Evolutionary conservation across 768 basidiomycete genomes (phyloP).

Genomic region (Boletus subcaerulescens): DNA sequence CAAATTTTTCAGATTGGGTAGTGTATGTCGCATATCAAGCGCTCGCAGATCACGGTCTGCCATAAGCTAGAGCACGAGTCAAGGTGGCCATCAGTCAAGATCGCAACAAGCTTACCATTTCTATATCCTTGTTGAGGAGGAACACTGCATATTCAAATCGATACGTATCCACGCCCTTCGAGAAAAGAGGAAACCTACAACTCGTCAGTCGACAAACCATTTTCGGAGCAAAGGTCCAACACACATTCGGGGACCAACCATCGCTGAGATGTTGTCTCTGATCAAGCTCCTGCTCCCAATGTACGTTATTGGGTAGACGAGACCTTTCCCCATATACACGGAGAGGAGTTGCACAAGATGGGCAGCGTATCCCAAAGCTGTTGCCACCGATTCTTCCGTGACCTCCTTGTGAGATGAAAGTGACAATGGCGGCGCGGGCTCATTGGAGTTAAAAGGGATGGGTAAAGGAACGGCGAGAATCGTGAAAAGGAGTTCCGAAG

Average conservation of each 20-base stretch:
- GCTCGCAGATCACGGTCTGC: conserved; percentile 83
- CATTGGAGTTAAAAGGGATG: conserved; percentile 68
- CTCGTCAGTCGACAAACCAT: conserved; percentile 9
- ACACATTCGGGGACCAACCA: conserved; percentile 93
- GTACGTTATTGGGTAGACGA: conserved; percentile 89
- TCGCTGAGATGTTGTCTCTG: conserved; percentile 88
- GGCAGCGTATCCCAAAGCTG: conserved; percentile 87
- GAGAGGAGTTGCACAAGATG: conserved; percentile 83
- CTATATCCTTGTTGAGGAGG: conserved; percentile 94
- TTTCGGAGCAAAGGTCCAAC: conserved; percentile 29
- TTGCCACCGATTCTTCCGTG: conserved; percentile 83
- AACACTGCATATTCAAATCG: conserved; percentile 98
- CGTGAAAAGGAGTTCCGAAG: conserved; percentile 85
- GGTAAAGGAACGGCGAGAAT: conserved; percentile 89
- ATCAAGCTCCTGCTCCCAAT: conserved; percentile 90
- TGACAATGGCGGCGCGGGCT: conserved; percentile 81
- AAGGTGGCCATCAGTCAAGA: not conserved
- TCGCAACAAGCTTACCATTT: conserved; percentile 56
- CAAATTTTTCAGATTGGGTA: conserved; percentile 95
- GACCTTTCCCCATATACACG: conserved; percentile 66
- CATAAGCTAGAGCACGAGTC: conserved; percentile 65
- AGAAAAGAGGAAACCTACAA: conserved; percentile 89
- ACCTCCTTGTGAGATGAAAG: conserved; percentile 64
- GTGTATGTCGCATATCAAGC: conserved; percentile 90
- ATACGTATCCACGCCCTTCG: conserved; percentile 93